phyloP scores from a whole-genome alignment of 1,284 basidiomycete species.

The Malassezia caprae region DNA sequence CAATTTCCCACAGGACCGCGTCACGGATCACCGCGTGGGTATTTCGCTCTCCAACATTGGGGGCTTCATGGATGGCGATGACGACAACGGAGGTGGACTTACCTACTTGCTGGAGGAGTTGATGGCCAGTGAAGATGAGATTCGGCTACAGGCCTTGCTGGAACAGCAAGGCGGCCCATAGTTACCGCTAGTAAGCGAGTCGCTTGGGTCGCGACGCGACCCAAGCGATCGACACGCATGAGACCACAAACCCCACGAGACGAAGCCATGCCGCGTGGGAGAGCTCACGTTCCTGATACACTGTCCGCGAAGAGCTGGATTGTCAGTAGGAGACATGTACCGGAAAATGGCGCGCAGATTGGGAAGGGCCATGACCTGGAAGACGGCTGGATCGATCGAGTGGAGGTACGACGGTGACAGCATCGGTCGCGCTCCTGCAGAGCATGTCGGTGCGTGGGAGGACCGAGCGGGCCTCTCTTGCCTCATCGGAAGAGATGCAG shows the following conservation, averaged over 20 bases:
- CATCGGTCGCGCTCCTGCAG: background rate
- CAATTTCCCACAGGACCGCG: slow-evolving; percentile 46
- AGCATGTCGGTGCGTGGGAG: slow-evolving; percentile 3
- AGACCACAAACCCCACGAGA: slow-evolving; percentile 3
- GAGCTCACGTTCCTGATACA: slow-evolving; percentile 11
- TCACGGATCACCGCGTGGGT: slow-evolving; percentile 43
- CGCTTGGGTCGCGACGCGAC: background rate
- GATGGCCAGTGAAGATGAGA: slow-evolving; percentile 18
- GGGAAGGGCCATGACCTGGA: slow-evolving; percentile 13
- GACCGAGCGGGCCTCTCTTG: background rate
- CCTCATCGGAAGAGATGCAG: slow-evolving; percentile 28
- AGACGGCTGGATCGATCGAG: background rate
- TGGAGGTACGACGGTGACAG: background rate
- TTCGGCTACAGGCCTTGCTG: slow-evolving; percentile 26
- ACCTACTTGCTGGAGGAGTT: slow-evolving; percentile 30
- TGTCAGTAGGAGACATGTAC: background rate
- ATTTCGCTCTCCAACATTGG: slow-evolving; percentile 37
- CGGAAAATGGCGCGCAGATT: slow-evolving; percentile 19
- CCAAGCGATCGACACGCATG: slow-evolving; percentile 6
- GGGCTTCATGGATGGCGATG: slow-evolving; percentile 40
- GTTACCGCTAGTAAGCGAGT: background rate
- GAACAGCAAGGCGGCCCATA: slow-evolving; percentile 12
- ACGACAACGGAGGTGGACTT: slow-evolving; percentile 28
- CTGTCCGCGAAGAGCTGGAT: slow-evolving; percentile 6
- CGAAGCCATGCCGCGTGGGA: slow-evolving; percentile 6